Base-by-base conservation (phyloP, 495 filamentous ascomycete genomes). In the Glarea lozoyensis region DNA sequence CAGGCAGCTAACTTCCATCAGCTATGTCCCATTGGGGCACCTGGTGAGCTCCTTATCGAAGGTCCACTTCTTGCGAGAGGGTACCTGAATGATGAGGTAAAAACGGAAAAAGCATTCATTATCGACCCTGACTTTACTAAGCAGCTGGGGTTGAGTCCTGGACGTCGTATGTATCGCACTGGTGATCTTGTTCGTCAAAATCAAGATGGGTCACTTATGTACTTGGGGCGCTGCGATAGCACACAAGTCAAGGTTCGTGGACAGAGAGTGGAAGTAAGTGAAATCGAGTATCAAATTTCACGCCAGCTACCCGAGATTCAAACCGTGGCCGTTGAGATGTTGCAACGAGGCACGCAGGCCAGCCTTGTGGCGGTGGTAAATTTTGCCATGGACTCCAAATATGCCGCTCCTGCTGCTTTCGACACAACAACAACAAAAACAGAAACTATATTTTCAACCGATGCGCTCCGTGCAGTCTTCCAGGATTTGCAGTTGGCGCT, bases 1-100 rank as follows among this genome's bases (percentile, higher is more conserved):
- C 70, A 83, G 40, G 64, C 74, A 0, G 42, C 44, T 0, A 63
- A 81, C 41, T 66, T 69, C 37, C 46, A 76, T 15, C 43, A 53
- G 1, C 65, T 85, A 10, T 60, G 72, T 18, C 73, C 78, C 0
- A 54, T 81, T 11, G 80, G 80, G 13, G 60, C 62, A 6, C 58
- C 77, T 25, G 81, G 81, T 27, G 81, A 84, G 52, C 52, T 84
- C 19, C 54, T 75, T 1, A 63, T 85, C 15, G 78, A 81, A 60
- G 78, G 79, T 0, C 72, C 78, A 0, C 59, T 72, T 24, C 56
- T 81, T 10, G 68, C 65, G 11, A 54, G 59, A 0, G 67, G 66
- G 0, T 81, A 81, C 43, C 56, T 80, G 5, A 54, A 57, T 17
- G 35, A 45, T 22, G 17, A 29, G 25, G 16, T 24, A 15, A 48